Evolutionary conservation across 208 protist species (phyloP).

Genomic region (Trypanosoma theileri): DNA sequence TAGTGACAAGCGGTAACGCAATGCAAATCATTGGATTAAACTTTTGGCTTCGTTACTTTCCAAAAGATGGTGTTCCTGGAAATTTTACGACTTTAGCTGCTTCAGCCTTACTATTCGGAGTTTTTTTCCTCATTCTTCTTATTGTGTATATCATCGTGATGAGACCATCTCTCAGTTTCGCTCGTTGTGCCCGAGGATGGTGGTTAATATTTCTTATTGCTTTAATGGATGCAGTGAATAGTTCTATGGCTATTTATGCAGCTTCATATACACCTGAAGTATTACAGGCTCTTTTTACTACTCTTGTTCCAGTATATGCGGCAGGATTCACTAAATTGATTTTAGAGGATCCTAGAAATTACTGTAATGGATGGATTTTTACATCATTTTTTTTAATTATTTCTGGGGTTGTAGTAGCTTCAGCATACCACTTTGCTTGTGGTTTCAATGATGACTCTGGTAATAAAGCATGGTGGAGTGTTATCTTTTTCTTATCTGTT

Average conservation of each 20-base stretch:
- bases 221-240: conserved; percentile 72
- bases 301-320: conserved; percentile 70
- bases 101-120: conserved; percentile 55
- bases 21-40: conserved; percentile 88
- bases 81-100: conserved; percentile 80
- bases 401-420: conserved; percentile 55
- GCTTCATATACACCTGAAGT: conserved; percentile 78
- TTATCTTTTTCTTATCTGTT: conserved; percentile 81
- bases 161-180: conserved; percentile 64
- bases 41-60: conserved; percentile 80
- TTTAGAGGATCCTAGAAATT: conserved; percentile 62
- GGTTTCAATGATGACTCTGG: conserved; percentile 25
- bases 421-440: conserved; percentile 42
- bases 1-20: conserved; percentile 72
- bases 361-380: conserved; percentile 62
- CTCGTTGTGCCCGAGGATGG: conserved; percentile 46
- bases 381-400: conserved; percentile 66
- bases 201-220: conserved; percentile 56
- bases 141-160: conserved; percentile 44
- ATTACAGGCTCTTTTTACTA: conserved; percentile 74
- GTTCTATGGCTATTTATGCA: conserved; percentile 74
- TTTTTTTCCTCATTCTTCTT: conserved; percentile 61
- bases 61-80: conserved; percentile 49
- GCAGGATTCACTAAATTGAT: conserved; percentile 76
- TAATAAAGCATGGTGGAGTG: conserved; percentile 66